A percentile compares a stretch with the other conserved stretches of the same genome.
phyloP scores from a whole-genome alignment of 73 alveolate species.

The Stentor roeselii region DNA sequence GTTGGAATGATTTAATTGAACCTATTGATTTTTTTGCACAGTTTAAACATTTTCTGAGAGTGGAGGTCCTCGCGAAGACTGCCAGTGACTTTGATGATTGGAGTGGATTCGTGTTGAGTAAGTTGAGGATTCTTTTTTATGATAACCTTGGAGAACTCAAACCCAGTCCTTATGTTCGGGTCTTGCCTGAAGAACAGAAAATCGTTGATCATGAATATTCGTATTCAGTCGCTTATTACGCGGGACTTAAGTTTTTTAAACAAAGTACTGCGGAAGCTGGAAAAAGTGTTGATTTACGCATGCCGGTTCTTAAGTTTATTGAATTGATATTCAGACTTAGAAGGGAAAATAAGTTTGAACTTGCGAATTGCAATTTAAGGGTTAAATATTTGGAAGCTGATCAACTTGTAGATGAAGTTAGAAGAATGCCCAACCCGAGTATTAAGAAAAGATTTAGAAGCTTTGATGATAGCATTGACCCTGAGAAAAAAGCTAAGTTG shows the following conservation, averaged over 20 bases:
- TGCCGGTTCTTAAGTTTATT: not conserved
- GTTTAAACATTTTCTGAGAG: conserved; percentile 65
- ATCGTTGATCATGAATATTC: not conserved
- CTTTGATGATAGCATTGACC: not conserved
- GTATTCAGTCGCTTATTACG: not conserved
- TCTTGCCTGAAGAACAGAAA: not conserved
- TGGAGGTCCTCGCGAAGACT: conserved; percentile 58
- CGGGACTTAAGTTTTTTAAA: not conserved
- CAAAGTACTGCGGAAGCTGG: not conserved
- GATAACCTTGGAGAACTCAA: not conserved
- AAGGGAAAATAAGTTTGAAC: not conserved
- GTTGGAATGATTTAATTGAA: conserved; percentile 76
- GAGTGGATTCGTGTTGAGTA: conserved; percentile 36
- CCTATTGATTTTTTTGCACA: conserved; percentile 63
- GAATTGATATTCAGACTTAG: conserved; percentile 3
- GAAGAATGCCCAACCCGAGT: not conserved
- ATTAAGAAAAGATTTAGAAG: not conserved
- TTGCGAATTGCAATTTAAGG: not conserved
- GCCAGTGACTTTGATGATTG: conserved; percentile 38
- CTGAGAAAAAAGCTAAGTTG: not conserved
- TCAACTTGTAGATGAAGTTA: not conserved
- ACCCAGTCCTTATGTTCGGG: not conserved
- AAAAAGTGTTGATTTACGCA: not conserved
- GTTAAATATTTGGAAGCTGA: conserved; percentile 9
- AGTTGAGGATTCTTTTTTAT: not conserved